Percentiles rank a stretch among this genome's conserved stretches.
Conservation (phyloP, 139 green algal species). For the Chlamydomonas incerta region DNA sequence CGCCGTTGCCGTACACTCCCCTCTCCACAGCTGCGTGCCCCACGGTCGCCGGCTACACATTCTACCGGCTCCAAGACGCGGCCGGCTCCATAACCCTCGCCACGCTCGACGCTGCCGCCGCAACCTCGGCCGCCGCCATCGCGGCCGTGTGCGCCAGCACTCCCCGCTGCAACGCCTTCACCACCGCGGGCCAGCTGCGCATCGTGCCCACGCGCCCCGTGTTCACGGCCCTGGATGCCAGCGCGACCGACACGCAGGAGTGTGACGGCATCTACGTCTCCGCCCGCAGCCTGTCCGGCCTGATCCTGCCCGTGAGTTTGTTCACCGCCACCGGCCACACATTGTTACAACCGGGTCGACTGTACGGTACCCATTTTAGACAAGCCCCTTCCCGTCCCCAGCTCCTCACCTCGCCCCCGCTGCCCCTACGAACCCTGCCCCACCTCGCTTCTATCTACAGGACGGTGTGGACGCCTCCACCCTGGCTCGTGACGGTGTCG, state of each 20-base stretch:
- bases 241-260: background rate
- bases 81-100: background rate
- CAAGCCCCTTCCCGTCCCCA: too few species aligned
- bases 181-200: background rate
- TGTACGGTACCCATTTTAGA: too few species aligned
- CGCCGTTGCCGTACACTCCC: background rate
- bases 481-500: too few species aligned
- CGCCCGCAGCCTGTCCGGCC: background rate
- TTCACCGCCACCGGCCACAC: too few species aligned
- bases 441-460: too few species aligned
- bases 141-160: background rate
- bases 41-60: slow-evolving; percentile 4
- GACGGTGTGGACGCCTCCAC: too few species aligned
- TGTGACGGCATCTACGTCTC: slow-evolving; percentile 21
- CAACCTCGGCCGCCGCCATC: background rate
- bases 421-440: too few species aligned
- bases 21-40: background rate
- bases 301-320: background rate
- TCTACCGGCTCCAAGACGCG: slow-evolving; percentile 28
- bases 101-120: background rate
- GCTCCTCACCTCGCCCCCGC: too few species aligned
- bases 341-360: too few species aligned
- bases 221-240: slow-evolving; percentile 1
- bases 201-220: background rate
- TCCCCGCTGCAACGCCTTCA: slow-evolving; percentile 7